A percentile compares a stretch with the other conserved stretches of the same genome.
Evolutionary conservation across 805 yeast genomes (phyloP).

Genomic region (Metahyphopichia silvanorum): DNA sequence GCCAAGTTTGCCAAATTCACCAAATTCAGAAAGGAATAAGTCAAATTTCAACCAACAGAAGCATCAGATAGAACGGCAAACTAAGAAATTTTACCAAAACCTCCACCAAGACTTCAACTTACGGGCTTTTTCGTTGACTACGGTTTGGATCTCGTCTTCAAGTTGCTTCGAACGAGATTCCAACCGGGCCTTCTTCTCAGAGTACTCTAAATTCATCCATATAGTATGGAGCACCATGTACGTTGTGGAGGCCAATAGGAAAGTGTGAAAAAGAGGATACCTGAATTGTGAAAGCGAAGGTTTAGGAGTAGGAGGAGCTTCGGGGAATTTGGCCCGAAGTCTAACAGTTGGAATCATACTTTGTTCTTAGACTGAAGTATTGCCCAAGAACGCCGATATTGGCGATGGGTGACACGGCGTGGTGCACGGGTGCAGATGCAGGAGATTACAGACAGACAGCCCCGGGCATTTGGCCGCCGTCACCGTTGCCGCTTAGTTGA

Average conservation of each 20-base stretch:
- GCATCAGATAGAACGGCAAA: slow-evolving; percentile 6
- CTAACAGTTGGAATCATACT: no score
- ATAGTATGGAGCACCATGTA: slow-evolving; percentile 33
- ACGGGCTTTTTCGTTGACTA: slow-evolving; percentile 24
- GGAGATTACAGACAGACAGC: no score
- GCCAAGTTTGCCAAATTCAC: slow-evolving; percentile 32
- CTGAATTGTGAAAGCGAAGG: slow-evolving; percentile 36
- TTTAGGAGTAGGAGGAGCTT: no score
- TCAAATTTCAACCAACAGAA: neutral
- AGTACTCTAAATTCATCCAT: slow-evolving; percentile 30
- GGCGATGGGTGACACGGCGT: no score
- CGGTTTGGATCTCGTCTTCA: slow-evolving; percentile 22
- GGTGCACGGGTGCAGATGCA: no score
- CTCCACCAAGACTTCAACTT: slow-evolving; percentile 10
- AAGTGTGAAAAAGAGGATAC: slow-evolving; percentile 34
- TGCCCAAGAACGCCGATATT: no score
- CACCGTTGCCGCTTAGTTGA: no score
- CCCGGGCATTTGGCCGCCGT: no score
- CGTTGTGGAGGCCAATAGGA: slow-evolving; percentile 37
- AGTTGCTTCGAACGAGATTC: slow-evolving; percentile 13
- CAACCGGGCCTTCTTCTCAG: slow-evolving; percentile 17
- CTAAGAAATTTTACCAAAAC: slow-evolving; percentile 13
- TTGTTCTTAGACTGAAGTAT: no score
- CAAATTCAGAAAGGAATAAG: slow-evolving; percentile 5
- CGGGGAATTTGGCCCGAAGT: no score